Evolutionary conservation across 1,139 yeast genomes (phyloP), one percentile per base, ranked within the genome.

Genomic region (Kurtzmaniella natalensis): DNA sequence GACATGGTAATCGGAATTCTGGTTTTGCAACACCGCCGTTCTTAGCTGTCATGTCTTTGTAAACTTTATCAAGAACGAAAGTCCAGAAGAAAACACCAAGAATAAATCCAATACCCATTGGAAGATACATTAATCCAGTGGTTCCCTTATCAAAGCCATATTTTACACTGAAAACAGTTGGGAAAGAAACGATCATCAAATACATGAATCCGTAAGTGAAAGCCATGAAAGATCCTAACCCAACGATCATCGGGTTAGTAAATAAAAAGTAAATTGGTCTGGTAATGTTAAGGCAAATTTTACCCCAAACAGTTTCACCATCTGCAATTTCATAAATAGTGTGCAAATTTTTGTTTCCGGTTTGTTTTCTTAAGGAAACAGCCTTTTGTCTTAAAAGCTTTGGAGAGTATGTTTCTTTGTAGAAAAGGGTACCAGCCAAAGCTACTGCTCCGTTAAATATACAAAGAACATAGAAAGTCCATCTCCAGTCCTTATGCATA

Each of bases 181-280:
- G 83, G 53, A 74, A 78, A 2, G 80, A 68, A 17, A 75, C 78
- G 35, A 78, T 63, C 69, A 78, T 60, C 36, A 78, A 59, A 48
- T 78, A 78, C 70, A 77, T 65, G 58, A 78, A 75, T 3, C 83
- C 85, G 45, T 77, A 78, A 3, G 69, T 68, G 44, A 78, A 76
- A 2, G 84, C 84, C 79, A 78, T 72, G 51, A 70, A 77, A 2
- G 69, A 52, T 3, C 83, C 83, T 18, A 78, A 56, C 0, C 81
- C 81, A 21, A 76, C 55, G 11, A 80, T 76, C 70, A 80, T 76
- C 3, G 85, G 85, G 48, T 81, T 78, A 20, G 73, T 64, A 25
- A 62, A 49, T 18, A 80, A 57, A 42, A 80, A 56, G 28, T 57
- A 59, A 14, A 79, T 32, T 1, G 86, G 86, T 35, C 86, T 65